Base-by-base conservation (phyloP, 352 stramenopile genomes). In the Achlya hypogyna region DNA sequence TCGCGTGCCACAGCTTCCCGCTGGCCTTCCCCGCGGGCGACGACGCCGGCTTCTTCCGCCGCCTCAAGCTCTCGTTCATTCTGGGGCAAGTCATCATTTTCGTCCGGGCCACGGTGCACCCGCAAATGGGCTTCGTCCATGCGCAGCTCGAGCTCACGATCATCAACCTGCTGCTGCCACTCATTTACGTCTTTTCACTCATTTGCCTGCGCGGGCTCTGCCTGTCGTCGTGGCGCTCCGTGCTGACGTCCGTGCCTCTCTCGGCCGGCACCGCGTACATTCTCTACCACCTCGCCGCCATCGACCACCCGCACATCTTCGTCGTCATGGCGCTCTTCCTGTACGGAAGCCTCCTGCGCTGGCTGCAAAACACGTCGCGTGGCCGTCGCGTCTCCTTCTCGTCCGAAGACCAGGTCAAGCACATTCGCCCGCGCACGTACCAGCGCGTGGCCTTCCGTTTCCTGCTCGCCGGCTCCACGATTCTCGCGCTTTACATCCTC, bases 101-200 rank as follows among this genome's bases (percentile, higher is more conserved):
- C 53, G 69, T 84, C 29, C 78, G 85, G 31, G 85, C 85, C 3
- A 91, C 82, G 42, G 45, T 94, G 28, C 85, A 92, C 69, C 85
- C 85, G 12, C 74, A 77, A 45, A 94, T 94, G 85, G 85, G 85
- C 0, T 94, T 94, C 49, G 85, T 94, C 27, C 85, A 94, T 53
- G 85, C 85, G 20, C 85, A 94, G 63, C 76, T 94, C 16, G 85
- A 94, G 71, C 80, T 94, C 32, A 94, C 85, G 8, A 94, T 94
- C 62, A 92, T 94, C 75, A 94, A 94, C 68, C 66, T 94, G 53
- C 71, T 94, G 34, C 72, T 94, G 22, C 85, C 85, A 31, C 89
- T 85, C 16, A 91, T 94, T 69, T 94, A 94, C 68, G 85, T 94
- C 10, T 75, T 94, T 16, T 91, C 83, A 51, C 77, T 94, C 22